A percentile compares a stretch with the other conserved stretches of the same genome.
Evolutionary conservation across 495 filamentous ascomycete genomes (phyloP).

Genomic region (Podospora didyma): DNA sequence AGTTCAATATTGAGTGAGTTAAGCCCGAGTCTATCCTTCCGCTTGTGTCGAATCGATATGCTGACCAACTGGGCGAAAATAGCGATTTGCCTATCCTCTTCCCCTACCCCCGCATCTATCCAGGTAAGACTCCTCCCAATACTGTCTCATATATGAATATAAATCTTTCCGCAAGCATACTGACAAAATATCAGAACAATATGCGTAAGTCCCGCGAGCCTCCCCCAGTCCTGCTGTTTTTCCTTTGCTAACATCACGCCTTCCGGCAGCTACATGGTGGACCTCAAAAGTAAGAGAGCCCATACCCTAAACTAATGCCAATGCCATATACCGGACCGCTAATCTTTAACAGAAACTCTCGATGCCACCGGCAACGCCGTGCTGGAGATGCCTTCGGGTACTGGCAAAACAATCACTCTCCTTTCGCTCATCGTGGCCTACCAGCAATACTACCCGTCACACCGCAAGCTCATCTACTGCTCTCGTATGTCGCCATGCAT

Average conservation of each 20-base stretch:
- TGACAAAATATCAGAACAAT: constrained; percentile 61
- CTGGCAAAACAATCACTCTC: constrained; percentile 94
- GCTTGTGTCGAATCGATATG: background rate
- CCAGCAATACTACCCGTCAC: constrained; percentile 84
- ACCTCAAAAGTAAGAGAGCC: constrained; percentile 71
- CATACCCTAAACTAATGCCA: background rate
- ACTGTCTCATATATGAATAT: too few species aligned
- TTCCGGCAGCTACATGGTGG: constrained; percentile 79
- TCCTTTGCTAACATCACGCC: constrained; percentile 1
- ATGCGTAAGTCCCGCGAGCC: constrained; percentile 57
- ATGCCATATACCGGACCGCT: background rate
- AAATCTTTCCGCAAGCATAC: constrained; percentile 6
- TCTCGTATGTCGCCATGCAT: constrained; percentile 60
- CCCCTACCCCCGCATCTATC: constrained; percentile 95
- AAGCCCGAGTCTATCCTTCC: too few species aligned
- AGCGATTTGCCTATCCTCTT: constrained; percentile 94
- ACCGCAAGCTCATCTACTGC: constrained; percentile 96
- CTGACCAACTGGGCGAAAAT: background rate
- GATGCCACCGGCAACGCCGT: constrained; percentile 94
- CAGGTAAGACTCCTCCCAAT: too few species aligned
- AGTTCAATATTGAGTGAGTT: constrained; percentile 80
- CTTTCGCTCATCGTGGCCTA: constrained; percentile 95
- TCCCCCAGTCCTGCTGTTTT: background rate
- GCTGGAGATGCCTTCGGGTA: constrained; percentile 99
- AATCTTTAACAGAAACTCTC: constrained; percentile 60